phyloP scores from a whole-genome alignment of 1,284 basidiomycete species.

The Puccinia triticina region DNA sequence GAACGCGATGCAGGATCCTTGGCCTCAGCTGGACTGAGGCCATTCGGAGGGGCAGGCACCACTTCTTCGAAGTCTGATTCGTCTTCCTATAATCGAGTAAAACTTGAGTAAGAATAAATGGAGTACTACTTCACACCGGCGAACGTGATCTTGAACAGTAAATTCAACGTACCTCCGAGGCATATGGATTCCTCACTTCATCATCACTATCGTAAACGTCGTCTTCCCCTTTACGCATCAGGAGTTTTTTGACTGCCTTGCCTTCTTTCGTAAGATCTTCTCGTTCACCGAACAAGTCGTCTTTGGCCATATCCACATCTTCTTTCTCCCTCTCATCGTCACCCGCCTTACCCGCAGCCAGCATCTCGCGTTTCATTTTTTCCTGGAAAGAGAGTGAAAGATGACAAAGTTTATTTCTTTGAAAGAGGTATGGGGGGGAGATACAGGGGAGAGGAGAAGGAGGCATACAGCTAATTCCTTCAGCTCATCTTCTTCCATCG shows the following conservation, averaged over 20 bases:
- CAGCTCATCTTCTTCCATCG: slow-evolving; percentile 76
- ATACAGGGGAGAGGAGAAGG: neutral
- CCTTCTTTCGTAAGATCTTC: slow-evolving; percentile 52
- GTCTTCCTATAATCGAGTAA: slow-evolving; percentile 38
- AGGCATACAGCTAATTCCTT: slow-evolving; percentile 76
- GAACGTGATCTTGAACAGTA: neutral
- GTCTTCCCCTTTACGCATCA: slow-evolving; percentile 50
- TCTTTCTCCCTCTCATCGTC: slow-evolving; percentile 43
- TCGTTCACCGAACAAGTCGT: slow-evolving; percentile 41
- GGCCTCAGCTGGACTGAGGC: slow-evolving; percentile 6
- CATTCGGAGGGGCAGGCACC: slow-evolving; percentile 20
- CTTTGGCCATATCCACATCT: slow-evolving; percentile 43
- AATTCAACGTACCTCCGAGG: slow-evolving; percentile 33
- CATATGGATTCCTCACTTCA: slow-evolving; percentile 51
- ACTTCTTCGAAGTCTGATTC: slow-evolving; percentile 52
- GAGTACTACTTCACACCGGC: neutral
- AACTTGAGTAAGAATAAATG: neutral
- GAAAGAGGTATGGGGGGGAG: neutral
- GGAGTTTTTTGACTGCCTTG: slow-evolving; percentile 48
- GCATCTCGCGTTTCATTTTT: slow-evolving; percentile 49
- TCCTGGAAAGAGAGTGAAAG: slow-evolving; percentile 24
- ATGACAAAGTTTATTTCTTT: neutral
- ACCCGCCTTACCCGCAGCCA: slow-evolving; percentile 49
- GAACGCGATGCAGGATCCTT: slow-evolving; percentile 34
- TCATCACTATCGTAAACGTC: slow-evolving; percentile 50